Percentiles rank a stretch among this genome's conserved stretches.
Evolutionary conservation across 345 rosid species (phyloP).

Genomic region (Hibiscus trionum): DNA sequence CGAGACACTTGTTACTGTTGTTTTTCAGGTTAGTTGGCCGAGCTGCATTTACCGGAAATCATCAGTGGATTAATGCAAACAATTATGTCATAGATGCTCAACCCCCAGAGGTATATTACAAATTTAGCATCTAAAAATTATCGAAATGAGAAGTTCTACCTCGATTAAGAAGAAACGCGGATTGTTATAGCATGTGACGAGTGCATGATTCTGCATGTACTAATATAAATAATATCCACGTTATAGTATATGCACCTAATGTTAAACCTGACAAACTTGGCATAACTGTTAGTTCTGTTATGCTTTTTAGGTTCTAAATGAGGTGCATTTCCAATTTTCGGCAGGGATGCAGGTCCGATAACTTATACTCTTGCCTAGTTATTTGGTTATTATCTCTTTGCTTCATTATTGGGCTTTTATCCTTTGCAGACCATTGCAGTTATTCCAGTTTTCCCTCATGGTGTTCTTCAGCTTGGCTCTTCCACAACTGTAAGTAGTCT

Average conservation of each 20-base stretch:
- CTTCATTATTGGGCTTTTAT: slow-evolving; percentile 9
- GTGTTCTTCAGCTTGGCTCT: slow-evolving; percentile 93
- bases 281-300: slow-evolving; percentile 14
- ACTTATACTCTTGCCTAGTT: slow-evolving; percentile 7
- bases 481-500: slow-evolving; percentile 53
- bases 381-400: background rate
- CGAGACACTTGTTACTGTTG: slow-evolving; percentile 9
- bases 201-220: background rate
- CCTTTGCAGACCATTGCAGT: slow-evolving; percentile 69
- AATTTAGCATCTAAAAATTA: background rate
- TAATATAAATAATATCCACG: background rate
- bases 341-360: slow-evolving; percentile 81
- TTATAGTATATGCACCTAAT: background rate
- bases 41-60: slow-evolving; percentile 83
- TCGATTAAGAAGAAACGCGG: background rate
- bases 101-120: slow-evolving; percentile 62
- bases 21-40: slow-evolving; percentile 72
- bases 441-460: slow-evolving; percentile 73
- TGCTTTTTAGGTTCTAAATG: slow-evolving; percentile 53
- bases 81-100: slow-evolving; percentile 42
- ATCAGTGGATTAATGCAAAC: slow-evolving; percentile 72
- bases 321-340: slow-evolving; percentile 72
- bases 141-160: background rate
- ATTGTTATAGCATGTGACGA: background rate
- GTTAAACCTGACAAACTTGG: background rate